Percentiles rank a stretch among this genome's conserved stretches.
These are phyloP conservation scores for Annulohypoxylon bovei DNA, from an alignment of 495 filamentous ascomycete genomes.

Conservation along the genomic window DNA sequence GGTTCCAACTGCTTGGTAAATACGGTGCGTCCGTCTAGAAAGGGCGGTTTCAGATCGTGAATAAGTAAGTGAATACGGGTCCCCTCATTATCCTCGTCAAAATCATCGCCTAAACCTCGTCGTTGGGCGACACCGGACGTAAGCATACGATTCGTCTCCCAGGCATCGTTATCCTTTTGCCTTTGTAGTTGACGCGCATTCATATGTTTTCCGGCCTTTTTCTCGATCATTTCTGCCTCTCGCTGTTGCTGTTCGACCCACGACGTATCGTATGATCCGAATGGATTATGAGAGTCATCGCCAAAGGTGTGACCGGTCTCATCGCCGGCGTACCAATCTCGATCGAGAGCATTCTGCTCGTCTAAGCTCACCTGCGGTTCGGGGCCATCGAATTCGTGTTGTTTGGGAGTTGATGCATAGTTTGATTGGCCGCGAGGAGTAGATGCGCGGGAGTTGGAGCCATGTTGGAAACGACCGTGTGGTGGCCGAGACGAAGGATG, in stretches of 20 bases:
- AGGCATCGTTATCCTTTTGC: slow-evolving; percentile 94
- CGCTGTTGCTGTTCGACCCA: slow-evolving; percentile 75
- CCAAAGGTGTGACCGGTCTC: slow-evolving; percentile 79
- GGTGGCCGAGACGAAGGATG: slow-evolving; percentile 49
- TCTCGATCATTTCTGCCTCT: slow-evolving; percentile 75
- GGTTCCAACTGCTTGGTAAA: slow-evolving; percentile 98
- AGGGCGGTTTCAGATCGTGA: slow-evolving; percentile 94
- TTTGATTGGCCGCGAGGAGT: slow-evolving; percentile 61
- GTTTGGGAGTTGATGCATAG: slow-evolving; percentile 58
- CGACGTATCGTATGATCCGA: slow-evolving; percentile 69
- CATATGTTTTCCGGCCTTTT: slow-evolving; percentile 74
- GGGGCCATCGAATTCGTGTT: slow-evolving; percentile 64
- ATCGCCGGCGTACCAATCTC: slow-evolving; percentile 87
- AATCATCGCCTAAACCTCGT: slow-evolving; percentile 79
- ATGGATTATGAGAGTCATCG: slow-evolving; percentile 71
- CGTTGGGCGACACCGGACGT: slow-evolving; percentile 94
- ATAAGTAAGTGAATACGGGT: slow-evolving; percentile 91
- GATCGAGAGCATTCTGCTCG: slow-evolving; percentile 74
- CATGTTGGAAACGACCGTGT: slow-evolving; percentile 47
- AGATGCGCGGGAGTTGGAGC: slow-evolving; percentile 50
- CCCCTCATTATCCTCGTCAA: slow-evolving; percentile 90
- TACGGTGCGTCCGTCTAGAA: slow-evolving; percentile 91
- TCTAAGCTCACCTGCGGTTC: slow-evolving; percentile 58
- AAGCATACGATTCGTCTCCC: slow-evolving; percentile 99
- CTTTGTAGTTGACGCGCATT: slow-evolving; percentile 80